phyloP scores from a whole-genome alignment of 2,329 filamentous ascomycete genomes.

The Chalaropsis thielavioides region DNA sequence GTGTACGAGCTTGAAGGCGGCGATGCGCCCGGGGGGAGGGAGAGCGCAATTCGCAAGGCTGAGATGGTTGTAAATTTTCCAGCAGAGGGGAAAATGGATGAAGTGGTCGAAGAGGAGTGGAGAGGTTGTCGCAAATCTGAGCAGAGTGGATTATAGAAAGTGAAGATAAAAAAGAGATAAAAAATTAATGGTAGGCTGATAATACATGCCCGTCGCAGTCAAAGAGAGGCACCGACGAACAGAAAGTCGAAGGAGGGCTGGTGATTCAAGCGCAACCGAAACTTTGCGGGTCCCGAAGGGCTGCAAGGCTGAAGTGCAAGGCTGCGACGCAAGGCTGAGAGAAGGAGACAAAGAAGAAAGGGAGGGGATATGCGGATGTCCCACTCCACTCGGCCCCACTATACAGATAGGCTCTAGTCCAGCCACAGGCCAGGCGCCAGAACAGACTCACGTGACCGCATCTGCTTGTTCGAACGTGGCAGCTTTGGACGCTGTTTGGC shows the following conservation, averaged over 20 bases:
- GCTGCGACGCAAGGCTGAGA: not conserved
- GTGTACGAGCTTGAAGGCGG: not conserved
- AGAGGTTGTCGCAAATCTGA: not conserved
- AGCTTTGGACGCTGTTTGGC: conserved; percentile 13
- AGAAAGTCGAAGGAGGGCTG: not conserved
- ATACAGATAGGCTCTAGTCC: not conserved
- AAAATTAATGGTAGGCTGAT: not conserved
- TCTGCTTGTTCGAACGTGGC: conserved; percentile 19
- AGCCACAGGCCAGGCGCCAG: no score
- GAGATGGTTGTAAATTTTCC: conserved; percentile 5
- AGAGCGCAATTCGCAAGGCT: conserved; percentile 8
- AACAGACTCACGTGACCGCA: conserved; percentile 12
- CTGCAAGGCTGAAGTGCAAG: not conserved
- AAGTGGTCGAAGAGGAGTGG: not conserved
- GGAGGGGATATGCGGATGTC: not conserved
- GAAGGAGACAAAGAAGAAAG: not conserved
- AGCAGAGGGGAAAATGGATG: not conserved
- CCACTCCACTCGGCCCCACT: not conserved
- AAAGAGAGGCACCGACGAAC: not conserved
- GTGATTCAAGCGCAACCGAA: not conserved
- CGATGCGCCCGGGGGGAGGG: conserved; percentile 5
- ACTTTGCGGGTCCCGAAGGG: not conserved
- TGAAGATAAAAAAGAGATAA: not conserved
- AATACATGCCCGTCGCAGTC: not conserved
- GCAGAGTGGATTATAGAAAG: not conserved